Base-by-base conservation (phyloP, 768 basidiomycete species). In the Lactarius hengduanensis region DNA sequence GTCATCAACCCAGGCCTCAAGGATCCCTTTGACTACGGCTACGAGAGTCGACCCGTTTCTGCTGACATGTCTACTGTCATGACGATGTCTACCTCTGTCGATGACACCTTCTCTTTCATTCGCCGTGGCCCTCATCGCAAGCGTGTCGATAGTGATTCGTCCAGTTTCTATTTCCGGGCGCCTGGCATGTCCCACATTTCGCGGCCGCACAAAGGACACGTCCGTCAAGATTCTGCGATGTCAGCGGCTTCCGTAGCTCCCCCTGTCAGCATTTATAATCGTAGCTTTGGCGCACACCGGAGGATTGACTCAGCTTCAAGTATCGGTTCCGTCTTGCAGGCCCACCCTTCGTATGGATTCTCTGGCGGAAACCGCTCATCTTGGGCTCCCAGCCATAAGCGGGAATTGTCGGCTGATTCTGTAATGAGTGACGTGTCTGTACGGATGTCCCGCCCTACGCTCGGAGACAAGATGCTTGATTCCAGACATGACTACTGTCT, bases 401-500 rank as follows among this genome's bases (percentile, higher is more conserved):
- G 81, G 18, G 83, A 89, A 32, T 70, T 74, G 40, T 91, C 89
- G 0, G 73, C 82, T 1, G 91, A 92, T 68, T 92, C 91, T 0
- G 74, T 85, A 38, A 75, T 81, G 72, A 92, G 88, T 70, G 86
- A 89, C 56, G 83, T 83, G 68, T 86, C 89, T 11, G 80, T 79
- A 69, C 78, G 82, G n/a, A 75, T 89, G 0, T 85, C 82, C 2
- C 83, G 91, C 11, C 92, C 92, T 2, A 90, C 87, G 3, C 74
- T 93, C 4, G 91, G 92, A 1, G 92, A 94, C 75, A 94, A 92
- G 82, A 94, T 94, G 92, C 90, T 94, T 68, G 86, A 89, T 43
- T 86, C 80, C 38, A 82, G 77, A 15, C 74, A 70, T 8, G 84
- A 84, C 41, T 81, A 79, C 57, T 83, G 81, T 1, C 80, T 82